Evolutionary conservation across 768 basidiomycete genomes (phyloP).

Genomic region (Sutorius australiensis): DNA sequence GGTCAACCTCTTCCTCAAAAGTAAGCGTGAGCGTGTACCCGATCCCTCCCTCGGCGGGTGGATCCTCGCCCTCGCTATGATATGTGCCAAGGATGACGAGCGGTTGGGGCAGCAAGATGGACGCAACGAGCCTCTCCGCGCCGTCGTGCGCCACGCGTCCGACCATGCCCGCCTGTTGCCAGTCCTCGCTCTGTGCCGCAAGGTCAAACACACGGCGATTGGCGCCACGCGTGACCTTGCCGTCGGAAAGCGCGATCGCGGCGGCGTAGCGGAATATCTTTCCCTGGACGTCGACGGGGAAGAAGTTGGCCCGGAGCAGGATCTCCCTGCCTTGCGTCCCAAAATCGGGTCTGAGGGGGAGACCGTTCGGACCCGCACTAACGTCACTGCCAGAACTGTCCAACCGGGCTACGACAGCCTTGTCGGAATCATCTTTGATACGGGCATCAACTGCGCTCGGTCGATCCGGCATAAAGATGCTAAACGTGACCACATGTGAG

Average conservation of each 20-base stretch:
- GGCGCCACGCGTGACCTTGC: constrained; percentile 31
- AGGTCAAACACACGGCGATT: constrained; percentile 43
- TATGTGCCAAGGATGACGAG: constrained; percentile 36
- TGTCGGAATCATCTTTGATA: constrained; percentile 38
- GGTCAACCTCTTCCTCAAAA: constrained; percentile 38
- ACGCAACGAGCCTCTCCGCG: constrained; percentile 41
- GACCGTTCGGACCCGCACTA: constrained; percentile 4
- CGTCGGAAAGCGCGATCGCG: constrained; percentile 22
- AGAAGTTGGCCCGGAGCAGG: constrained; percentile 47
- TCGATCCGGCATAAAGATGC: constrained; percentile 33
- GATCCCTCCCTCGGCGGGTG: constrained; percentile 20
- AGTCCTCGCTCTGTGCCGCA: constrained; percentile 39
- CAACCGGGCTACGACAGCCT: constrained; percentile 33
- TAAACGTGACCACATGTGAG: background rate
- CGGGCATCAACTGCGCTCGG: constrained; percentile 55
- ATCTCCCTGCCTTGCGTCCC: constrained; percentile 40
- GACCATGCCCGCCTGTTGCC: constrained; percentile 35
- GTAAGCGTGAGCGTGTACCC: constrained; percentile 40
- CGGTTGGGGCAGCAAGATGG: constrained; percentile 38
- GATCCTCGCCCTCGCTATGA: constrained; percentile 36
- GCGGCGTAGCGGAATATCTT: constrained; percentile 41
- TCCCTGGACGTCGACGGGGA: constrained; percentile 40
- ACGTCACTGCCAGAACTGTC: constrained; percentile 16
- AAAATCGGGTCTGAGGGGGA: constrained; percentile 45
- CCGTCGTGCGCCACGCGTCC: constrained; percentile 44